Base-by-base conservation (phyloP, 345 rosid genomes). In the Aquilaria yunnanensis region DNA sequence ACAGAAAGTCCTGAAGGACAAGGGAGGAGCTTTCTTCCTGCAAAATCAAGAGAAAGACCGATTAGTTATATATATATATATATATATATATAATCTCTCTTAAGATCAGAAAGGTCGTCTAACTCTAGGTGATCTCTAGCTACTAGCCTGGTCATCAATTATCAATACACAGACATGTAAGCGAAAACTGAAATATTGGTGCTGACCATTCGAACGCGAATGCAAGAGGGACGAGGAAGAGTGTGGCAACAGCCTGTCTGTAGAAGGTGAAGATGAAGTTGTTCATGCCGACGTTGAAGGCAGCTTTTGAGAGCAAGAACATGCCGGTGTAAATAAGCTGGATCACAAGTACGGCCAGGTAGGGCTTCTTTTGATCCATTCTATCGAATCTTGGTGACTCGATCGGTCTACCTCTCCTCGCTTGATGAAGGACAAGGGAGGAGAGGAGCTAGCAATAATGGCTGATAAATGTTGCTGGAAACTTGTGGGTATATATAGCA, bases 241-340 rank as follows among this genome's bases (percentile, higher is more conserved):
- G 54, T 57, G 94, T 80, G 16, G 97, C 98, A 1, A 70, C 63
- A 11, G 98, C 93, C 61, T 92, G 98, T 50, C 98, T 78, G 54
- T 89, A 92, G 67, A 89, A 92, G 51, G 87, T 80, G 57, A 93
- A 90, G 63, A 93, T 80, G 56, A 80, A 90, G 61, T 76, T 90
- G 81, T 90, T 90, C 96, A 93, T 84, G 11, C 98, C 98, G 0
- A 78, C 85, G 68, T 86, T 74, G 69, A 93, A 90, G 34, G 83
- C 97, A 4, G 91, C 96, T 68, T 93, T 93, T 49, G 98, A 93
- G 74, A 93, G 69, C 80, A 93, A 71, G 85, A 93, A 93, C 98
- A 93, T 88, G 56, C 83, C 83, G 9, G 94, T 74, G 59, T 87
- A 93, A 49, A 93, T 84, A n/a, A 80, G 61, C 65, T 93, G 98